Base-by-base conservation (phyloP, 495 filamentous ascomycete species). In the Letharia lupina region DNA sequence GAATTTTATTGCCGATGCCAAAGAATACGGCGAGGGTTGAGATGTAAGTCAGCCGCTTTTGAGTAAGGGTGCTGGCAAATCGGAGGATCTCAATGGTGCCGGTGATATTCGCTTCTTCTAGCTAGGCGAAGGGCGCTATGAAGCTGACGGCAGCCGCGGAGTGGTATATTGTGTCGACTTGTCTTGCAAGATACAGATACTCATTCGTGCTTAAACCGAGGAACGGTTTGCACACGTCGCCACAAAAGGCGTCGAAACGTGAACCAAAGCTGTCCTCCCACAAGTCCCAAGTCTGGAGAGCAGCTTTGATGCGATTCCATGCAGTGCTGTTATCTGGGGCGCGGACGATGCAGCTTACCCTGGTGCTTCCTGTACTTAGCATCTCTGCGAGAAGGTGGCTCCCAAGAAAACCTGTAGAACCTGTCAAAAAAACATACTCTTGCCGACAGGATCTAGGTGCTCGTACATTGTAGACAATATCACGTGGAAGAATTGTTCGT, bases 1-100 rank as follows among this genome's bases (percentile, higher is more conserved):
- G 85, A 86, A 90, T 13, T 28, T 72, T 73, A 42, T 82, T 71
- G 1, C 73, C 78, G 3, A 82, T 84, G 7, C 83, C 78, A 0
- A 86, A 85, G 37, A 89, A 68, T 4, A 89, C 86, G 56, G 86
- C 86, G 68, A 89, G 88, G 1, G 86, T 88, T 4, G 87, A 89
- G 7, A 89, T 79, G 64, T 89, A 86, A 63, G 88, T 84, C n/a
- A 89, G 31, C 82, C 84, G 20, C 76, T 78, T 67, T 79, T 79
- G 67, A 12, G 58, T 60, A 13, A 60, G 58, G 28, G 58, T 60
- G 58, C 80, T 78, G 7, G 86, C 85, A 20, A 89, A 76, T 35
- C 87, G 84, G 20, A 89, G 74, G 56, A 89, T 80, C 70, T 89
- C 86, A 28, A 81, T 73, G 0, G 86, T 87, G 45, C 87, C 87